A percentile compares a stretch with the other conserved stretches of the same genome.
These are phyloP conservation scores for Elaeis guineensis DNA, from an alignment of 176 grass and related monocot genomes.

Conservation along the genomic window DNA sequence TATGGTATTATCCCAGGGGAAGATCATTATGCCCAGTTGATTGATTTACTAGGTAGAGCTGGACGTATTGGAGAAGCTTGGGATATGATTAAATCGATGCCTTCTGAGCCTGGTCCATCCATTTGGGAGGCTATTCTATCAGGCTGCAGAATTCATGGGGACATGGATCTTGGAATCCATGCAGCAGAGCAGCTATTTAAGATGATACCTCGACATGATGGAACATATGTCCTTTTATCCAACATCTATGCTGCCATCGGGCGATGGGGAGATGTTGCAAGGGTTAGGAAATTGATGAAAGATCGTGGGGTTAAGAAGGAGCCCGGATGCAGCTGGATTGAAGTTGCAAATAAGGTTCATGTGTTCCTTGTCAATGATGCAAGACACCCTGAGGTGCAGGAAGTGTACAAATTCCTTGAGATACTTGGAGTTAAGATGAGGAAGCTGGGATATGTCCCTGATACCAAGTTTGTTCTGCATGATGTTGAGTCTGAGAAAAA, in stretches of 20 bases:
- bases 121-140: conserved; percentile 79
- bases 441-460: conserved; percentile 69
- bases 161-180: conserved; percentile 50
- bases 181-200: conserved; percentile 65
- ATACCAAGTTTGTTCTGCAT: conserved; percentile 77
- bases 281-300: conserved; percentile 85
- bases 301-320: conserved; percentile 94
- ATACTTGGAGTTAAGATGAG: conserved; percentile 67
- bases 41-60: conserved; percentile 67
- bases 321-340: conserved; percentile 94
- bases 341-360: conserved; percentile 68
- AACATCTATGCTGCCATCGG: conserved; percentile 83
- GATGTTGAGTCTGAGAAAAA: conserved; percentile 55
- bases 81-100: conserved; percentile 66
- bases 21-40: conserved; percentile 69
- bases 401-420: conserved; percentile 61
- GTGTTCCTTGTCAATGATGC: conserved; percentile 79
- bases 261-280: conserved; percentile 62
- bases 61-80: conserved; percentile 57
- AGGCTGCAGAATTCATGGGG: conserved; percentile 49
- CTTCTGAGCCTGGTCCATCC: conserved; percentile 48
- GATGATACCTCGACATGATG: conserved; percentile 62
- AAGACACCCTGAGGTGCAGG: conserved; percentile 53
- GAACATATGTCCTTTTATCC: conserved; percentile 74
- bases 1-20: conserved; percentile 67